These are phyloP conservation scores for Bolboschoenus planiculmis DNA, from an alignment of 176 grass and related monocot genomes.

Conservation along the genomic window DNA sequence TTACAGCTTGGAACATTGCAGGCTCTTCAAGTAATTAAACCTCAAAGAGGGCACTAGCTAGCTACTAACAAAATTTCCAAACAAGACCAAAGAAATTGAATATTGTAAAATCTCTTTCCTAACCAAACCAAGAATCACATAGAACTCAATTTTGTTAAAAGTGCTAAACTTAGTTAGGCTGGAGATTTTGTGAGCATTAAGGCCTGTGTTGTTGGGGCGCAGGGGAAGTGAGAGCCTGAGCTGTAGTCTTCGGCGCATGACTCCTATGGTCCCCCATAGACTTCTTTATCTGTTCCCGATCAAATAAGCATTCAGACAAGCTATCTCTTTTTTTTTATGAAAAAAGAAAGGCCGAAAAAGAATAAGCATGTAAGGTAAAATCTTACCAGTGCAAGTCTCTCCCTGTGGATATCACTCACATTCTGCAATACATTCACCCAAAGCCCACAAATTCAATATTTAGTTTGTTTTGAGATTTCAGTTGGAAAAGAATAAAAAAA, in stretches of 20 bases:
- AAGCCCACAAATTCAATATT: conserved; percentile 13
- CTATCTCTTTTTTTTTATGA: not conserved
- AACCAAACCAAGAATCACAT: conserved; percentile 1
- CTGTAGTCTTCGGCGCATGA: not conserved
- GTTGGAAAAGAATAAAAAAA: not conserved
- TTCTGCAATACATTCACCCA: conserved; percentile 44
- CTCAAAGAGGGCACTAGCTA: not conserved
- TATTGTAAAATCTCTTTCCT: not conserved
- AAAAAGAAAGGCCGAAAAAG: not conserved
- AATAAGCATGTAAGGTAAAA: not conserved
- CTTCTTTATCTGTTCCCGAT: conserved; percentile 12
- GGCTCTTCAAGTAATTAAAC: not conserved
- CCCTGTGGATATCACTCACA: conserved; percentile 93
- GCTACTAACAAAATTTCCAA: not conserved
- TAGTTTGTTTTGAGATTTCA: not conserved
- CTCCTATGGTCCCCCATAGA: conserved; percentile 16
- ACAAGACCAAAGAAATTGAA: not conserved
- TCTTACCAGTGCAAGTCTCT: conserved; percentile 79
- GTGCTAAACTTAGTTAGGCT: not conserved
- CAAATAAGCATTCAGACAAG: not conserved
- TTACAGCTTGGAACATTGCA: not conserved
- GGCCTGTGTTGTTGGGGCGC: conserved; percentile 9
- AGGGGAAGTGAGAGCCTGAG: not conserved
- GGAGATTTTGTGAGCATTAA: not conserved
- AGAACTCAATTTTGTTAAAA: not conserved